Percentiles rank a stretch among this genome's conserved stretches.
phyloP scores from a whole-genome alignment of 768 basidiomycete species.

The Amanita rubescens region DNA sequence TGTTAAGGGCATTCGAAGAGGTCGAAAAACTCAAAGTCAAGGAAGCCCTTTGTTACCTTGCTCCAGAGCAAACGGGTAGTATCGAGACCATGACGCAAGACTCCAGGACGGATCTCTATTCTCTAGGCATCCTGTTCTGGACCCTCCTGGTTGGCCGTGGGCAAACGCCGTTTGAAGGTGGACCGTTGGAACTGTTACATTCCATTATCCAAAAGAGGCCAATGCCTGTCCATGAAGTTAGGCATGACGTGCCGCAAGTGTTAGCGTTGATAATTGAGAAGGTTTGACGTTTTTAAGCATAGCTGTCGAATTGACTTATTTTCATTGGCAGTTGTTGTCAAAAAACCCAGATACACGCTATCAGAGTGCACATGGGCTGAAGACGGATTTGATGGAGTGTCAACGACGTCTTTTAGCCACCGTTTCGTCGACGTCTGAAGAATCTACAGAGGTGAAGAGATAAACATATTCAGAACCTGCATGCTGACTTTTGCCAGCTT shows the following conservation, averaged over 20 bases:
- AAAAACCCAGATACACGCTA: conserved; percentile 66
- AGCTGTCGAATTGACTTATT: not conserved
- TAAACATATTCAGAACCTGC: conserved; percentile 6
- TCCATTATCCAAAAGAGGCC: conserved; percentile 67
- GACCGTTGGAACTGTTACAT: conserved; percentile 56
- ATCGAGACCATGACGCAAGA: conserved; percentile 67
- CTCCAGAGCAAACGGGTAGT: conserved; percentile 72
- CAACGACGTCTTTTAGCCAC: conserved; percentile 55
- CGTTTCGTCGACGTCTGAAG: conserved; percentile 49
- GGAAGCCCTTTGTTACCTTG: conserved; percentile 68
- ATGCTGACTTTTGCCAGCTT: conserved; percentile 32
- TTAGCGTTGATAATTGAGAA: conserved; percentile 66
- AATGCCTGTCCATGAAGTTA: conserved; percentile 69
- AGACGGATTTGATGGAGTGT: conserved; percentile 59
- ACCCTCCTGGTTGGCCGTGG: conserved; percentile 66
- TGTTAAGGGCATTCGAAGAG: conserved; percentile 54
- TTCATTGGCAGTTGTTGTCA: conserved; percentile 42
- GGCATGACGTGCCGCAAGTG: conserved; percentile 66
- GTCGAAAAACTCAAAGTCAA: conserved; percentile 62
- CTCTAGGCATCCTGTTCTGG: conserved; percentile 69
- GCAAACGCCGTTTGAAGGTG: conserved; percentile 55
- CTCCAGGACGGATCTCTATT: conserved; percentile 68
- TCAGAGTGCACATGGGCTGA: conserved; percentile 65
- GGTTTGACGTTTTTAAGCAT: conserved; percentile 21
- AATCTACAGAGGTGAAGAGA: conserved; percentile 42